These are phyloP conservation scores for Annona squamosa DNA, from an alignment of 164 flowering plant genomes.

Conservation along the genomic window DNA sequence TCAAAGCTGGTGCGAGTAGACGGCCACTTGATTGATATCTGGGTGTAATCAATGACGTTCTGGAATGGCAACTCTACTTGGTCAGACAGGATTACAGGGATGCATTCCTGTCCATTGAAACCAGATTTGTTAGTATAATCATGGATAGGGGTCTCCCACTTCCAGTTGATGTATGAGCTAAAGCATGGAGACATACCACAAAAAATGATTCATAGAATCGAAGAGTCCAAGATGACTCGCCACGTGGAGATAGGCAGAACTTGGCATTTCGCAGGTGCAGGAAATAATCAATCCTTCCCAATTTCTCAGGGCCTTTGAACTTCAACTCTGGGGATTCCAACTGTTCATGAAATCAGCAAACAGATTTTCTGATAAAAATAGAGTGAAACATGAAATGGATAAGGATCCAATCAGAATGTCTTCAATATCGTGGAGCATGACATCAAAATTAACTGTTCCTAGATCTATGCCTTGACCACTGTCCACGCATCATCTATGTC, in stretches of 20 bases:
- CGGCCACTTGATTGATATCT: constrained; percentile 93
- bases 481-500: background rate
- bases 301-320: constrained; percentile 76
- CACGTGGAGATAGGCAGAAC: constrained; percentile 97
- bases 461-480: background rate
- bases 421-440: background rate
- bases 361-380: constrained; percentile 1
- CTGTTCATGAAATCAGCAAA: constrained; percentile 53
- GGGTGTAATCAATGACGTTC: constrained; percentile 71
- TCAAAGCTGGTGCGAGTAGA: constrained; percentile 57
- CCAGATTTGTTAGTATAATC: constrained; percentile 3
- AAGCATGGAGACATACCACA: constrained; percentile 46
- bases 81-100: constrained; percentile 90
- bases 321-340: constrained; percentile 97
- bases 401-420: background rate
- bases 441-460: no score
- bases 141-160: background rate
- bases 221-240: constrained; percentile 99
- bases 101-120: constrained; percentile 64
- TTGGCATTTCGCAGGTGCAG: constrained; percentile 84
- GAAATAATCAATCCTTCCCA: constrained; percentile 71
- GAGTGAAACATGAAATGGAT: background rate
- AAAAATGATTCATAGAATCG: constrained; percentile 89
- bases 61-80: constrained; percentile 88
- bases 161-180: background rate